phyloP scores from a whole-genome alignment of 768 basidiomycete genomes.

The Auricularia sp. region DNA sequence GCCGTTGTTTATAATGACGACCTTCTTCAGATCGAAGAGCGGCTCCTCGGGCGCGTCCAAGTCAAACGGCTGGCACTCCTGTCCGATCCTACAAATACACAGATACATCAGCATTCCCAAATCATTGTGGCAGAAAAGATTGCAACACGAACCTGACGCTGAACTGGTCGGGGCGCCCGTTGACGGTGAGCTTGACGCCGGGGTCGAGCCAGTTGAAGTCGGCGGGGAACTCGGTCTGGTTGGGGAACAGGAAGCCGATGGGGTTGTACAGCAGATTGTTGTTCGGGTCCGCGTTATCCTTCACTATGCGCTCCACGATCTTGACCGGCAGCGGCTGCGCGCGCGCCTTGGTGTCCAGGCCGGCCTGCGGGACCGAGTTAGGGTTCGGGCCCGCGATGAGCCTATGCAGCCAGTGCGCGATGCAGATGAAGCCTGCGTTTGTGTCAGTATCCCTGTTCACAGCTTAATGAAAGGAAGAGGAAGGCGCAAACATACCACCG shows the following conservation, averaged over 20 bases:
- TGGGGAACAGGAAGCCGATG: conserved; percentile 37
- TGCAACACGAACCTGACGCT: conserved; percentile 27
- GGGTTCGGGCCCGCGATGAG: conserved; percentile 42
- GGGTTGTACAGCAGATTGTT: conserved; percentile 39
- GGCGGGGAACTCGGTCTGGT: conserved; percentile 32
- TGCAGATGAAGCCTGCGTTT: conserved; percentile 39
- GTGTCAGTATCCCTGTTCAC: background rate
- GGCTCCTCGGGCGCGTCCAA: conserved; percentile 30
- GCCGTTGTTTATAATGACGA: conserved; percentile 50
- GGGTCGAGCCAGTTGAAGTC: conserved; percentile 40
- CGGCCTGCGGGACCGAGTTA: conserved; percentile 45
- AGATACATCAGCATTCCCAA: background rate
- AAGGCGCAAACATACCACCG: conserved; percentile 14
- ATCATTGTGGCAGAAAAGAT: background rate
- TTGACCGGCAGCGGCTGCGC: conserved; percentile 40
- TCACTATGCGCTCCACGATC: conserved; percentile 36
- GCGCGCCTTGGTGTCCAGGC: conserved; percentile 41
- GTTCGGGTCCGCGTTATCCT: conserved; percentile 35
- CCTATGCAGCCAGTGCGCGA: conserved; percentile 38
- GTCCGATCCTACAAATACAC: conserved; percentile 18
- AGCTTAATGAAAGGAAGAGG: too few species aligned
- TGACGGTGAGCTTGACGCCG: conserved; percentile 32
- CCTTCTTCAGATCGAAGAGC: conserved; percentile 40
- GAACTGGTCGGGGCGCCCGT: conserved; percentile 41
- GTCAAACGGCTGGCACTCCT: conserved; percentile 28